Evolutionary conservation across 352 stramenopile species (phyloP), one percentile per base, ranked within the genome.

Genomic region (Thalassiosira ordinaria): DNA sequence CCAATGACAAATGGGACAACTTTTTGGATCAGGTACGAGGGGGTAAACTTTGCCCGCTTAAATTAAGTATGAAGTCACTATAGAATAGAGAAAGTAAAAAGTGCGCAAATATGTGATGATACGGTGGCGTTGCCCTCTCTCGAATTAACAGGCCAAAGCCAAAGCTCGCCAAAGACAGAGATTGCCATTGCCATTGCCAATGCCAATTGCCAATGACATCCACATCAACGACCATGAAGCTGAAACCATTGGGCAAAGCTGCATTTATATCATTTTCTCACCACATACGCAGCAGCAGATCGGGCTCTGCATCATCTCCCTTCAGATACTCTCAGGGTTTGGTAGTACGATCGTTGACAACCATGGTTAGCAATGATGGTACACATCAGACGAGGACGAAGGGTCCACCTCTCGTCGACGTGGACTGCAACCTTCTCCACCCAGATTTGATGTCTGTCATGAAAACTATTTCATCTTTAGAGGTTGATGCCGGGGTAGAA

Each of bases 401-500:
- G 11, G 53, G 41, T 44, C 73, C 76, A 33, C 37, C 74, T 6
- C 61, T 94, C 14, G 80, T 94, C 24, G 89, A 94, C 78, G 84
- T 92, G 2, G 89, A 94, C 62, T 94, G 89, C 63, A 94, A 94
- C 67, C 75, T 94, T 13, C 72, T 86, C 11, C 89, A 94, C 66
- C 18, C 46, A 20, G 89, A 94, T 76, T 74, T 91, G 27, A 77
- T 83, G 53, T 79, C 72, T 9, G 52, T 91, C 4, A 83, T 89
- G 47, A 52, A 51, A 11, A 39, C 56, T 31, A 44, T 62, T 18
- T 80, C 77, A 39, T 47, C 62, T n/a, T 13, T 73, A 1, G 22
- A 80, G 2, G 22, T 83, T 31, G 52, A 39, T 11, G n/a, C n/a
- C n/a, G n/a, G n/a, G n/a, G 27, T 74, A 27, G 16, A 39, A 13